These are phyloP conservation scores for Geotrichum bryndzae DNA, from an alignment of 1,139 yeast species.

Conservation along the genomic window DNA sequence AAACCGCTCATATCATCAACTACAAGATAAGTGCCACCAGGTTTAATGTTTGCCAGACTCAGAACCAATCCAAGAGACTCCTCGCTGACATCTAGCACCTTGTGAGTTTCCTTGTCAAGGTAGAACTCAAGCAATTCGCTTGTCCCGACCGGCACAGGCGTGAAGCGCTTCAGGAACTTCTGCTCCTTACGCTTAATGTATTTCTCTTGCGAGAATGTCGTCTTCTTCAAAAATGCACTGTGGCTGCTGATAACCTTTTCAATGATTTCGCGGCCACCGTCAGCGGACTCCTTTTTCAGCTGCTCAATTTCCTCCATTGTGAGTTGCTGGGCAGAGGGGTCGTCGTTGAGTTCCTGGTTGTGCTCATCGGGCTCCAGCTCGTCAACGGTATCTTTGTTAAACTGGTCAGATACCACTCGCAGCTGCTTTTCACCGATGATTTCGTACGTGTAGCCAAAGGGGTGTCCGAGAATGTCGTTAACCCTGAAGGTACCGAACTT, in stretches of 20 bases:
- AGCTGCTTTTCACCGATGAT: constrained; percentile 44
- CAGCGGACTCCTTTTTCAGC: constrained; percentile 46
- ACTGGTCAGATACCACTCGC: constrained; percentile 26
- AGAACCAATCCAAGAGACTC: constrained; percentile 75
- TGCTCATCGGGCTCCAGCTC: constrained; percentile 38
- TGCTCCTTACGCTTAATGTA: constrained; percentile 86
- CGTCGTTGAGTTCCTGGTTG: constrained; percentile 71
- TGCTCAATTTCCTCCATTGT: constrained; percentile 72
- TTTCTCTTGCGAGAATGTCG: constrained; percentile 84
- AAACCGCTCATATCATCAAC: constrained; percentile 91
- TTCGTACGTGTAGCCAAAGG: constrained; percentile 87
- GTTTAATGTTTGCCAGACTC: constrained; percentile 72
- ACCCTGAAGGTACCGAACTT: constrained; percentile 85
- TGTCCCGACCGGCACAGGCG: constrained; percentile 72
- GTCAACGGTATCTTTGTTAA: constrained; percentile 29
- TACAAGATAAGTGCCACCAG: constrained; percentile 83
- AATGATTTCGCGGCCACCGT: constrained; percentile 70
- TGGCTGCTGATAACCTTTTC: constrained; percentile 78
- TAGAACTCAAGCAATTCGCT: constrained; percentile 70
- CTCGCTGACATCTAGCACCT: constrained; percentile 75
- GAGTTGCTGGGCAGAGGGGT: constrained; percentile 68
- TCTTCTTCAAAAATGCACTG: constrained; percentile 80
- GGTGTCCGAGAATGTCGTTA: constrained; percentile 68
- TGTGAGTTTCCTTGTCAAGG: constrained; percentile 58
- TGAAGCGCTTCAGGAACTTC: constrained; percentile 80